phyloP scores from a whole-genome alignment of 73 alveolate genomes.

The Paramecium caudatum region DNA sequence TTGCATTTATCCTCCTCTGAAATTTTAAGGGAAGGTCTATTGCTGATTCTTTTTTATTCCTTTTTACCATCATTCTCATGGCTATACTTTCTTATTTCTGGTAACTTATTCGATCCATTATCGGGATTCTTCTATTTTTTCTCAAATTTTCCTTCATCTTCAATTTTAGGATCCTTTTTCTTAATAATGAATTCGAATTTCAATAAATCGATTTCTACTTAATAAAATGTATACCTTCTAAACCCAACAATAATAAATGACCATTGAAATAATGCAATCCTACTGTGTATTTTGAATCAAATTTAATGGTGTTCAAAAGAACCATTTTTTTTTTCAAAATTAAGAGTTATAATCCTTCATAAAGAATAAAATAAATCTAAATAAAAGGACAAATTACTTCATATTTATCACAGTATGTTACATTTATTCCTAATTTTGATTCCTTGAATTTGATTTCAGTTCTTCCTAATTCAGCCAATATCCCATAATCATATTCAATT shows the following conservation, averaged over 20 bases:
- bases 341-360: constrained; percentile 25
- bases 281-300: constrained; percentile 48
- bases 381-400: not conserved
- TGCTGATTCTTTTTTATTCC: constrained; percentile 3
- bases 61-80: not conserved
- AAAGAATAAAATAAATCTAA: constrained; percentile 38
- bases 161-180: not conserved
- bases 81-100: not conserved
- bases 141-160: not conserved
- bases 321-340: constrained; percentile 15
- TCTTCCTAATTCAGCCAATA: not conserved
- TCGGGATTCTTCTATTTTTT: not conserved
- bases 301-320: not conserved
- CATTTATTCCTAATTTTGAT: constrained; percentile 29
- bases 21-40: not conserved
- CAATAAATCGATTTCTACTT: constrained; percentile 40
- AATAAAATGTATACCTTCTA: constrained; percentile 33
- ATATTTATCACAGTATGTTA: constrained; percentile 3
- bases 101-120: not conserved
- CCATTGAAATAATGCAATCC: constrained; percentile 49
- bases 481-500: constrained; percentile 52
- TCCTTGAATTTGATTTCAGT: not conserved
- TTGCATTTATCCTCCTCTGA: constrained; percentile 41
- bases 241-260: constrained; percentile 23
- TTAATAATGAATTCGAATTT: constrained; percentile 20